A percentile compares a stretch with the other conserved stretches of the same genome.
Evolutionary conservation across 345 rosid species (phyloP).

Genomic region (Brassica carinata): DNA sequence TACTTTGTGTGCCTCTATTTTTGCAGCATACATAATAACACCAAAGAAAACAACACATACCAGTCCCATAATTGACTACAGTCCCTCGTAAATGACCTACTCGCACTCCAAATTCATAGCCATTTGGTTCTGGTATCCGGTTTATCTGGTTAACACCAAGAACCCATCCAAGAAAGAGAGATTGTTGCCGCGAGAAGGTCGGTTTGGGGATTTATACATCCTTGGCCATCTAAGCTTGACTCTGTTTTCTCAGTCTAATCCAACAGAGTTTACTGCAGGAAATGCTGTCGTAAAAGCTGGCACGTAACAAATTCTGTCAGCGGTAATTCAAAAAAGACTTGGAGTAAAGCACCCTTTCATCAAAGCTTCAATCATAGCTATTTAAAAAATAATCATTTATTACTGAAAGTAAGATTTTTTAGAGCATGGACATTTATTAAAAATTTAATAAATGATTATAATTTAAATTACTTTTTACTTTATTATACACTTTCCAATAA

Average conservation of each 20-base stretch:
- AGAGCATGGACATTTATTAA: no score
- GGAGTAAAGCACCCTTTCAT: slow-evolving; percentile 7
- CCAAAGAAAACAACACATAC: slow-evolving; percentile 35
- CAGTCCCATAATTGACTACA: slow-evolving; percentile 30
- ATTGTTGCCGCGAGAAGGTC: slow-evolving; percentile 20
- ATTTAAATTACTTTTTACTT: no score
- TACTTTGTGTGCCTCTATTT: slow-evolving; percentile 38
- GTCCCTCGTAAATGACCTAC: slow-evolving; percentile 22
- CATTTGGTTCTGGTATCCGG: slow-evolving; percentile 1
- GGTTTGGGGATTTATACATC: slow-evolving; percentile 3
- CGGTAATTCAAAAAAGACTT: slow-evolving; percentile 33
- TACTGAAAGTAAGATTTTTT: no score
- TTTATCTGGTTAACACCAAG: slow-evolving; percentile 9
- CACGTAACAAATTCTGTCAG: slow-evolving; percentile 44
- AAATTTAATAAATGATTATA: no score
- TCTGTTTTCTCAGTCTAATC: slow-evolving; percentile 38
- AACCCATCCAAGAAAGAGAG: slow-evolving; percentile 1
- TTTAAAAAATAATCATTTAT: not conserved
- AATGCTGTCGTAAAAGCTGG: slow-evolving; percentile 33
- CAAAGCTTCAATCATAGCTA: slow-evolving; percentile 34
- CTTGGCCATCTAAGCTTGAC: slow-evolving; percentile 35
- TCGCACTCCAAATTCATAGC: not conserved
- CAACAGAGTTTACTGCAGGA: slow-evolving; percentile 30
- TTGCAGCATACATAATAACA: slow-evolving; percentile 29
- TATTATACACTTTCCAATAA: no score